Evolutionary conservation across 1,284 basidiomycete genomes (phyloP).

Genomic region (Trichosporon sp.): DNA sequence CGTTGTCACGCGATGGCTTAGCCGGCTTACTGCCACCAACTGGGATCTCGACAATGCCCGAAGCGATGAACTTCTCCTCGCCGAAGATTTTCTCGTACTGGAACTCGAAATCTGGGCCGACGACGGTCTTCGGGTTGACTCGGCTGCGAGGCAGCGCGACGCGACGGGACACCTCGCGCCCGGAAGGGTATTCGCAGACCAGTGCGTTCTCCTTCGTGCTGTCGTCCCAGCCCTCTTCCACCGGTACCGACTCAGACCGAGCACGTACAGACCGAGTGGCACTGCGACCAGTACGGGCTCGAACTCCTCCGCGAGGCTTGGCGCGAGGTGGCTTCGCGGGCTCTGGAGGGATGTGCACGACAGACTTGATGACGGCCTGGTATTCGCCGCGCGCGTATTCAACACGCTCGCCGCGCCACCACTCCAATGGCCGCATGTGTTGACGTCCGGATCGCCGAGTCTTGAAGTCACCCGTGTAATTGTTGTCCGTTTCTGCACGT

Average conservation of each 20-base stretch:
- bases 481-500: constrained; percentile 33
- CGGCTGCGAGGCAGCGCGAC: constrained; percentile 57
- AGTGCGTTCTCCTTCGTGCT: constrained; percentile 69
- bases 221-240: constrained; percentile 74
- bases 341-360: constrained; percentile 58
- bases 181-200: constrained; percentile 70
- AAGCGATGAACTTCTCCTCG: constrained; percentile 87
- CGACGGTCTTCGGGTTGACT: constrained; percentile 63
- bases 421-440: constrained; percentile 78
- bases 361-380: constrained; percentile 79
- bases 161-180: constrained; percentile 67
- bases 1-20: constrained; percentile 90
- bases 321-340: not conserved
- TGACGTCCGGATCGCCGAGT: constrained; percentile 73
- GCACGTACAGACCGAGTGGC: constrained; percentile 6
- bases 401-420: constrained; percentile 89
- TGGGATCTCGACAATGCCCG: constrained; percentile 82
- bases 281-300: not conserved
- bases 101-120: constrained; percentile 65
- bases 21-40: constrained; percentile 74
- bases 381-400: constrained; percentile 68
- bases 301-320: not conserved
- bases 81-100: constrained; percentile 91
- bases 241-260: constrained; percentile 55
- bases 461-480: constrained; percentile 59